Base-by-base conservation (phyloP, 2,329 filamentous ascomycete species). In the Cytospora leucostoma region DNA sequence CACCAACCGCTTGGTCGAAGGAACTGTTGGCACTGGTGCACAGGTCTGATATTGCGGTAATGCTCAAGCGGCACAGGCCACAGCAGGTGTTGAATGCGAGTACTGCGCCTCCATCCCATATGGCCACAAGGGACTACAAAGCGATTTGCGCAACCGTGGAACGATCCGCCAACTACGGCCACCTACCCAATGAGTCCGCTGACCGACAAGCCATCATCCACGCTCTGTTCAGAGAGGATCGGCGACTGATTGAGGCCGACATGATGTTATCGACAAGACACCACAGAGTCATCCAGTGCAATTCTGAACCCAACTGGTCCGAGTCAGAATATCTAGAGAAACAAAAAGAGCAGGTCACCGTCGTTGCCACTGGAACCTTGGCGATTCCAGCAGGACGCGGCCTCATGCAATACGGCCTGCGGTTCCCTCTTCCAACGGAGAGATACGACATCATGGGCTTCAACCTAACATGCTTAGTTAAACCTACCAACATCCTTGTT, bases 361-460 rank as follows among this genome's bases (percentile, higher is more conserved):
- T 90, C 71, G 85, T 97, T 44, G 95, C 94, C 49, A 86, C 90
- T 53, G 88, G 95, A 64, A 98, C 94, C 15, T 82, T 98, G 64
- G 93, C 95, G 1, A 89, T 97, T 59, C 92, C 95, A 1, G 85
- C 92, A 7, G 96, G 96, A 1, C 88, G 93, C 66, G 93, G 89
- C 2, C 87, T 99, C 75, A 80, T 98, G 61, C 91, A 94, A 73
- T 99, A 92, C 75, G 91, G 92, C 69, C 87, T 94, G 61, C 89
- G 93, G 40, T 89, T 91, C 63, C 96, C 96, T 12, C 80, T 99
- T 17, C 81, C 98, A 57, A 99, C 95, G 0, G 95, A 99, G 73
- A 96, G 93, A 71, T 92, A 96, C 69, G 88, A 90, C 15, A 90
- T 97, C 52, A 86, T 90, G 56, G 94, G 93, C 0, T 99, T 99